Conservation (phyloP, 1,284 basidiomycete genomes). For the Sporisorium iseilematis-ciliati region DNA sequence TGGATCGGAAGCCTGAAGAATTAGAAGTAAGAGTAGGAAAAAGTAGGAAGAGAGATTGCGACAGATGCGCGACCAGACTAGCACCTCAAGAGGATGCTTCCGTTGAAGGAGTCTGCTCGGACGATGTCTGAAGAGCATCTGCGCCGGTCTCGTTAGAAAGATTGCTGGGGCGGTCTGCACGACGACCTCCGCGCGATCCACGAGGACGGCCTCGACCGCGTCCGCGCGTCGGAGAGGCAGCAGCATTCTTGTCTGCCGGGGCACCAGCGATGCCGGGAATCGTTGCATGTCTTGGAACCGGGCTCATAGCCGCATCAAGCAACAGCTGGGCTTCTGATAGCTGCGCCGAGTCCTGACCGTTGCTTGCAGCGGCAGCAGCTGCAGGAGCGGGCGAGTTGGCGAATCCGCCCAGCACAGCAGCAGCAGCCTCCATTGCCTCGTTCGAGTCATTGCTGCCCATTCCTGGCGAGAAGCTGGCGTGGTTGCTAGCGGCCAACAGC, state of each 20-base stretch:
- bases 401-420: slow-evolving; percentile 53
- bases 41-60: neutral
- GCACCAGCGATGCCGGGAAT: slow-evolving; percentile 21
- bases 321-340: slow-evolving; percentile 53
- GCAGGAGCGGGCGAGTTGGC: slow-evolving; percentile 27
- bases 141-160: slow-evolving; percentile 31
- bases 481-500: slow-evolving; percentile 50
- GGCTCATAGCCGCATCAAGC: slow-evolving; percentile 56
- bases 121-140: slow-evolving; percentile 12
- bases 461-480: slow-evolving; percentile 46
- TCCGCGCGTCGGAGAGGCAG: slow-evolving; percentile 14
- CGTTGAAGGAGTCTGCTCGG: slow-evolving; percentile 23
- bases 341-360: slow-evolving; percentile 21
- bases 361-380: slow-evolving; percentile 6
- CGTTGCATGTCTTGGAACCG: slow-evolving; percentile 43
- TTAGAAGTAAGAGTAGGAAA: neutral
- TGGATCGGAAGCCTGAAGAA: neutral
- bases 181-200: slow-evolving; percentile 34
- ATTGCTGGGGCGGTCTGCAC: slow-evolving; percentile 18
- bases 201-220: slow-evolving; percentile 45
- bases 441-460: slow-evolving; percentile 53
- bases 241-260: slow-evolving; percentile 5
- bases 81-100: slow-evolving; percentile 23
- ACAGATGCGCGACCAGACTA: neutral
- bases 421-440: slow-evolving; percentile 53